Base-by-base conservation (phyloP, 495 filamentous ascomycete genomes). In the Aspergillus ostianus region DNA sequence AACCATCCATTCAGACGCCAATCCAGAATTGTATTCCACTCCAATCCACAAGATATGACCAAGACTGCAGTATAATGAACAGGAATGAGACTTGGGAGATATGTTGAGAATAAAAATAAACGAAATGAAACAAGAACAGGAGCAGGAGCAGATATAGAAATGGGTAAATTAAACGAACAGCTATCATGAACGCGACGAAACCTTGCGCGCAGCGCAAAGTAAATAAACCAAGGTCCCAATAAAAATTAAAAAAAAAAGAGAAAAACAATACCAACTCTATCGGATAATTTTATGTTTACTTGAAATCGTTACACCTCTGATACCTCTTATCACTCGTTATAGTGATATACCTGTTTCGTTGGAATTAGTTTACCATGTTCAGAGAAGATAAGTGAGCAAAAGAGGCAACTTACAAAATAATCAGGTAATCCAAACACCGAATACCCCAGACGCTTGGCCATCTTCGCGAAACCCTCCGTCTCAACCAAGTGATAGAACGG, bases 401-500 rank as follows among this genome's bases (percentile, higher is more conserved):
- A 17, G 9, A 41, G 36, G 36, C 10, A 26, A 82, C 84, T 69
- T 78, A 98, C 94, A 80, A 95, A 91, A 76, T 98, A 98, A 79
- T 98, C 96, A 36, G 94, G 94, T 66, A 98, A 67, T 6, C 94
- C 94, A 67, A 82, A 90, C 49, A 89, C 83, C 55, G 85, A 78
- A 85, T 93, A 97, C 19, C 92, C 92, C 67, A 98, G 73, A 58
- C 94, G 80, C 65, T 80, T 86, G 19, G 92, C 93, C 94, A 98
- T 98, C 76, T 93, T 97, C 15, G 95, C 93, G 67, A 98, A 98
- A 0, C 94, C 94, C 70, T 98, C 94, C 6, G 95, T 98, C 78
- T 98, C 94, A 62, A 98, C 93, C 27, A 98, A 74, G 73, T 98
- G 90, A 68, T 95, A 98, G 70, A 98, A 98, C 4, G 93, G 74